These are phyloP conservation scores for Tricholoma flavovirens DNA, from an alignment of 768 basidiomycete species.

Conservation along the genomic window DNA sequence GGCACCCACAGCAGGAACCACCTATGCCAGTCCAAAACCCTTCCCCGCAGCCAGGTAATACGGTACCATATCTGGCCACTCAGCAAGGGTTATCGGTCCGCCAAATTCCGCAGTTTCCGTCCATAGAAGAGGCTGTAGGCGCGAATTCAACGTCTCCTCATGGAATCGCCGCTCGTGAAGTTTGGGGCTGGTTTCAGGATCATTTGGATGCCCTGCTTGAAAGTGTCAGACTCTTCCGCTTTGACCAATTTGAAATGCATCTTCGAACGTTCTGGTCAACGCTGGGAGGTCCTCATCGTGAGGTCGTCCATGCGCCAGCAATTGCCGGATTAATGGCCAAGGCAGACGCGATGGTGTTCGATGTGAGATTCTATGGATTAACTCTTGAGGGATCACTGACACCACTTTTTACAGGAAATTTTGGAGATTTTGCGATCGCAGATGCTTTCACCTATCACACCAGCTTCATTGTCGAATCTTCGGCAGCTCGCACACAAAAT, in stretches of 20 bases:
- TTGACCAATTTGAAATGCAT: slow-evolving; percentile 88
- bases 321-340: slow-evolving; percentile 86
- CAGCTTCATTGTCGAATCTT: slow-evolving; percentile 61
- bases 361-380: slow-evolving; percentile 49
- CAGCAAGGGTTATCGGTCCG: slow-evolving; percentile 61
- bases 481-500: slow-evolving; percentile 85
- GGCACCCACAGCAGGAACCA: slow-evolving; percentile 58
- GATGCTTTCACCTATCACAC: slow-evolving; percentile 72
- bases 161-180: slow-evolving; percentile 74
- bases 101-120: slow-evolving; percentile 75
- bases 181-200: slow-evolving; percentile 90
- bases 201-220: slow-evolving; percentile 82
- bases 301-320: slow-evolving; percentile 84
- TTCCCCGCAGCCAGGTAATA: slow-evolving; percentile 44
- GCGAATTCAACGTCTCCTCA: slow-evolving; percentile 70
- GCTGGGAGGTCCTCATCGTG: slow-evolving; percentile 69
- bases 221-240: slow-evolving; percentile 68
- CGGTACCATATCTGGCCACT: slow-evolving; percentile 43
- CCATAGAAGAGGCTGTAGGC: slow-evolving; percentile 80
- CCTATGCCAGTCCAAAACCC: slow-evolving; percentile 50
- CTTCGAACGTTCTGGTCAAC: slow-evolving; percentile 82
- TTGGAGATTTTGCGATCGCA: slow-evolving; percentile 80
- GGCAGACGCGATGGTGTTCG: slow-evolving; percentile 86
- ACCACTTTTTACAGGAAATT: slow-evolving; percentile 58
- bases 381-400: slow-evolving; percentile 4